A percentile compares a stretch with the other conserved stretches of the same genome.
phyloP scores from a whole-genome alignment of 2,329 filamentous ascomycete genomes.

The Fusarium sterilihyphosum region DNA sequence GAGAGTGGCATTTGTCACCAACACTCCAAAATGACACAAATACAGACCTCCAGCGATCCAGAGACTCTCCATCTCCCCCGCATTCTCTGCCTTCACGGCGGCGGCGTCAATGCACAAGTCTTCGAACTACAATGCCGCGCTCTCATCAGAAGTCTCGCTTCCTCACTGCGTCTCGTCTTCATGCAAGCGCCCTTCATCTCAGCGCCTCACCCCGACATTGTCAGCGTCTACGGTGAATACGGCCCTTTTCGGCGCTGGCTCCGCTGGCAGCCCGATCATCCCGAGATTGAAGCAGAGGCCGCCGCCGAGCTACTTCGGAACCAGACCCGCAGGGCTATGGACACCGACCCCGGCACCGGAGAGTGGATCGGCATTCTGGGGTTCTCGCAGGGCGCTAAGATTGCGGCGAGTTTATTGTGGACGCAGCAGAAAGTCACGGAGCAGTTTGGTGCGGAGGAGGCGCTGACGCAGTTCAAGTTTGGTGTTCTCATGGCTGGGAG shows the following conservation, averaged over 20 bases:
- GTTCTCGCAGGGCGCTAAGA: constrained; percentile 74
- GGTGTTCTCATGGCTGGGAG: constrained; percentile 51
- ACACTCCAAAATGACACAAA: constrained; percentile 31
- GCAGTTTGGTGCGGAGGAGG: constrained; percentile 44
- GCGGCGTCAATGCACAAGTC: constrained; percentile 76
- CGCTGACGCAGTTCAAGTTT: constrained; percentile 46
- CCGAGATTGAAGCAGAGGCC: constrained; percentile 58
- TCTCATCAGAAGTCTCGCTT: constrained; percentile 56
- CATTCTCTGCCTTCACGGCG: constrained; percentile 84
- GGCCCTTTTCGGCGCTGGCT: constrained; percentile 73
- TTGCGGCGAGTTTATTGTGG: constrained; percentile 68
- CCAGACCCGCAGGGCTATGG: constrained; percentile 58
- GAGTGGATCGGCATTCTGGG: constrained; percentile 70
- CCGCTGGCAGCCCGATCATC: constrained; percentile 69
- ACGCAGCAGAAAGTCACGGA: constrained; percentile 66
- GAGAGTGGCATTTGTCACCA: background rate
- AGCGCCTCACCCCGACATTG: constrained; percentile 68
- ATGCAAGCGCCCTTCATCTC: constrained; percentile 75
- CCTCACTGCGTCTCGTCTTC: constrained; percentile 76
- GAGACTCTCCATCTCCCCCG: constrained; percentile 61
- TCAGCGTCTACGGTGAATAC: constrained; percentile 70
- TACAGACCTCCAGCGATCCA: constrained; percentile 1
- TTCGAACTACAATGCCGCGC: constrained; percentile 75
- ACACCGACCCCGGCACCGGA: constrained; percentile 63
- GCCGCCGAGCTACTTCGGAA: constrained; percentile 54